These are phyloP conservation scores for Aleurites moluccanus DNA, from an alignment of 441 rosid species.

Conservation along the genomic window DNA sequence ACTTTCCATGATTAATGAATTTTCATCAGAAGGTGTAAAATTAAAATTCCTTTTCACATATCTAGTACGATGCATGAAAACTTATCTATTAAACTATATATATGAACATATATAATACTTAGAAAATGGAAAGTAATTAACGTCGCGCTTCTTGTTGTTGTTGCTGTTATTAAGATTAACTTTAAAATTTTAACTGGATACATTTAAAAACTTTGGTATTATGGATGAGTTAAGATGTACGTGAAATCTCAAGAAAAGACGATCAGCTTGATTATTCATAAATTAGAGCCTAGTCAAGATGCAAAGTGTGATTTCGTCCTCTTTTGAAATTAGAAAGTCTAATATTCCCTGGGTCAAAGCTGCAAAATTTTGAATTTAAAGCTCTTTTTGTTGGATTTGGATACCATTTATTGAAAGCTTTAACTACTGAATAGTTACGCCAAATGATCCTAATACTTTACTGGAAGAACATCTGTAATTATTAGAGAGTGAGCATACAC, in stretches of 20 bases:
- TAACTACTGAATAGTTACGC: neutral
- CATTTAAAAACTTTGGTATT: slow-evolving; percentile 1
- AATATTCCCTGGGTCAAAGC: neutral
- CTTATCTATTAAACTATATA: neutral
- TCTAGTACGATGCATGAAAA: neutral
- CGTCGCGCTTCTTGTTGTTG: neutral
- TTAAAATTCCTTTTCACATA: too few relatives aligned
- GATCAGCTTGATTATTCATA: neutral
- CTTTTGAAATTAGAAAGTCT: slow-evolving; percentile 11
- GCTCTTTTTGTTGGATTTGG: slow-evolving; percentile 16
- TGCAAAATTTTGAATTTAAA: slow-evolving; percentile 21
- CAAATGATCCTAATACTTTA: neutral
- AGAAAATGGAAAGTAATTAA: neutral
- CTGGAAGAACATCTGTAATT: too few relatives aligned
- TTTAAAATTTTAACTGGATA: neutral
- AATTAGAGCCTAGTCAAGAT: slow-evolving; percentile 2
- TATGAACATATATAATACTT: too few relatives aligned
- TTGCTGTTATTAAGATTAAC: neutral
- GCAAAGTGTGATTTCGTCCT: slow-evolving; percentile 35
- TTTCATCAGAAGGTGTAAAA: too few relatives aligned
- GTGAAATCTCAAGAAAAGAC: slow-evolving; percentile 20
- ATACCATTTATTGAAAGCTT: neutral
- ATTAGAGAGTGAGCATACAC: too few relatives aligned
- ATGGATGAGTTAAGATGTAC: slow-evolving; percentile 7
- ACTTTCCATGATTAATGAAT: too few relatives aligned